These are phyloP conservation scores for Chlorokybus atmophyticus DNA, from an alignment of 139 green algal genomes.

Conservation along the genomic window DNA sequence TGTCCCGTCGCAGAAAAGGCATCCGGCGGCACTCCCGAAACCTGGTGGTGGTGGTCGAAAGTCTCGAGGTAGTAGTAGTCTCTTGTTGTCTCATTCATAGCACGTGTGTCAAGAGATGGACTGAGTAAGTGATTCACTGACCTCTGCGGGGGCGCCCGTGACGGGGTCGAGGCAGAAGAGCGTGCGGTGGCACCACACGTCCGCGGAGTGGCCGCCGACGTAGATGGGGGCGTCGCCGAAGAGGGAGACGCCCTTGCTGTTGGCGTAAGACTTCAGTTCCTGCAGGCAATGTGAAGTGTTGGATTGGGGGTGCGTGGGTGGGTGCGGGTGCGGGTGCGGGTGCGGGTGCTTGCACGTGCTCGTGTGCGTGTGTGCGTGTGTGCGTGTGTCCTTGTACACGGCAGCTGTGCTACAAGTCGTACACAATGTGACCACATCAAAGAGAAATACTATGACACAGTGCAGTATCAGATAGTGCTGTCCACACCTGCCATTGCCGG, in stretches of 20 bases:
- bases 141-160: slow-evolving; percentile 3
- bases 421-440: too few species aligned
- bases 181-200: slow-evolving; percentile 81
- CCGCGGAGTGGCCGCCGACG: slow-evolving; percentile 39
- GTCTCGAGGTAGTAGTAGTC: too few species aligned
- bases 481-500: slow-evolving; percentile 59
- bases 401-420: background rate
- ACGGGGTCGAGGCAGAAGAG: slow-evolving; percentile 51
- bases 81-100: too few species aligned
- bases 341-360: too few species aligned
- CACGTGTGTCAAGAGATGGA: background rate
- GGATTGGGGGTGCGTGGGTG: too few species aligned
- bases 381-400: background rate
- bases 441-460: too few species aligned
- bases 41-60: too few species aligned
- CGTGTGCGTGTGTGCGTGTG: too few species aligned
- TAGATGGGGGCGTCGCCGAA: slow-evolving; percentile 97
- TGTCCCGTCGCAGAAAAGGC: slow-evolving; percentile 83
- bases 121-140: background rate
- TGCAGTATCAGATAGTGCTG: too few species aligned
- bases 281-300: too few species aligned
- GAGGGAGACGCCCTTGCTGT: slow-evolving; percentile 61
- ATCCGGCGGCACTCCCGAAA: slow-evolving; percentile 80
- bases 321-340: too few species aligned
- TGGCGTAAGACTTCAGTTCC: slow-evolving; percentile 62